phyloP scores from a whole-genome alignment of 768 basidiomycete species.

The Leccinellum rugosiceps region DNA sequence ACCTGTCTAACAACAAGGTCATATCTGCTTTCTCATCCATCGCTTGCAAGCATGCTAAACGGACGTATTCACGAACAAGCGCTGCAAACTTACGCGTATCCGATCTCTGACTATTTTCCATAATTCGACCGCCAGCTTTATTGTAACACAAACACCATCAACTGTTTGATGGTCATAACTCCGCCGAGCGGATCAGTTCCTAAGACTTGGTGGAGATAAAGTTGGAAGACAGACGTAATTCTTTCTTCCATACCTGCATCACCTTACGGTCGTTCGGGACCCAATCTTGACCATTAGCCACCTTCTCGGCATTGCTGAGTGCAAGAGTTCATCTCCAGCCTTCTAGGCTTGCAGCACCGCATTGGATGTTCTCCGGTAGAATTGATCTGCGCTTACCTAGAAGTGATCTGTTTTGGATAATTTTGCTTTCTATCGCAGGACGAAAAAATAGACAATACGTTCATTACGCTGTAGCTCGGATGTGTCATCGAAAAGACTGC shows the following conservation, averaged over 20 bases:
- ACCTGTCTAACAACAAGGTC: too few relatives aligned
- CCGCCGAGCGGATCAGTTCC: slow-evolving; percentile 1
- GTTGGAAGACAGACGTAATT: slow-evolving; percentile 36
- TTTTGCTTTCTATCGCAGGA: slow-evolving; percentile 51
- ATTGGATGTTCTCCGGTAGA: slow-evolving; percentile 35
- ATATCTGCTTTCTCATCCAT: too few relatives aligned
- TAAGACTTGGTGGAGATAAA: not conserved
- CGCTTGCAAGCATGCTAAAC: slow-evolving; percentile 38
- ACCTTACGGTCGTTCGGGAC: slow-evolving; percentile 42
- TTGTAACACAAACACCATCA: slow-evolving; percentile 39
- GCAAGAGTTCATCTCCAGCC: too few relatives aligned
- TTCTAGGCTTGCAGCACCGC: too few relatives aligned
- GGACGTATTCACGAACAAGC: not conserved
- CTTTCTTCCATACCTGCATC: slow-evolving; percentile 55
- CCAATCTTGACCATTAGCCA: slow-evolving; percentile 41
- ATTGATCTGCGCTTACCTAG: slow-evolving; percentile 49
- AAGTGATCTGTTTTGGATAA: slow-evolving; percentile 41
- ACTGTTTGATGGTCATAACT: slow-evolving; percentile 47
- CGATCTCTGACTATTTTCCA: slow-evolving; percentile 56
- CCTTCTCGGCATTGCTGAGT: slow-evolving; percentile 43
- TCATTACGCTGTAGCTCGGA: too few relatives aligned
- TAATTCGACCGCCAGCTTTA: slow-evolving; percentile 44
- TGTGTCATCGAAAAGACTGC: too few relatives aligned
- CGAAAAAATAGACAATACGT: slow-evolving; percentile 45
- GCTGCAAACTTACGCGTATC: slow-evolving; percentile 43